phyloP scores from a whole-genome alignment of 73 alveolate species.

The Paramecium caudatum region DNA sequence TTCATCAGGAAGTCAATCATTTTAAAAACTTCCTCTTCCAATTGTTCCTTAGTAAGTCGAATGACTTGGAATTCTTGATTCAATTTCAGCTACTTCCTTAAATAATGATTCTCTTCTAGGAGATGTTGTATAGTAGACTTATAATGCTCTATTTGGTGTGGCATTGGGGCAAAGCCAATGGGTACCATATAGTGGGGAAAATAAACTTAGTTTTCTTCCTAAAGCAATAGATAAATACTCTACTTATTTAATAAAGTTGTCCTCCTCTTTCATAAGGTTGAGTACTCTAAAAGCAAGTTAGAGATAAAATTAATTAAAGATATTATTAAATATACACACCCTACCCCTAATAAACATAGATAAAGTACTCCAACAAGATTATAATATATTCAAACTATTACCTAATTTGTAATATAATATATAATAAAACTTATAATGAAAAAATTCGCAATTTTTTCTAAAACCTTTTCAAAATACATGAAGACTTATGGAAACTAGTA shows the following conservation, averaged over 20 bases:
- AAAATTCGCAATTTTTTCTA: not conserved
- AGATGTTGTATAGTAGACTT: not conserved
- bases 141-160: not conserved
- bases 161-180: not conserved
- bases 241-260: constrained; percentile 36
- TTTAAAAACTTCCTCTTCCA: constrained; percentile 18
- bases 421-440: no score
- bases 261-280: constrained; percentile 46
- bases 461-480: not conserved
- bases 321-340: no score
- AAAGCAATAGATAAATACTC: not conserved
- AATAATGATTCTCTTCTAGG: not conserved
- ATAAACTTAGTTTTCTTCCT: constrained; percentile 38
- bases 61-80: not conserved
- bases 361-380: no score
- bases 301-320: constrained; percentile 45
- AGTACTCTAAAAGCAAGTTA: constrained; percentile 57
- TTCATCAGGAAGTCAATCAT: constrained; percentile 62
- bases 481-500: not conserved
- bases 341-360: no score
- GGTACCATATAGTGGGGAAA: not conserved
- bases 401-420: no score
- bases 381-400: no score
- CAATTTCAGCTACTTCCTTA: not conserved
- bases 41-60: not conserved